Percentiles rank a stretch among this genome's conserved stretches.
These are phyloP conservation scores for Pterocarpus macrocarpus DNA, from an alignment of 306 rosid species.

Conservation along the genomic window DNA sequence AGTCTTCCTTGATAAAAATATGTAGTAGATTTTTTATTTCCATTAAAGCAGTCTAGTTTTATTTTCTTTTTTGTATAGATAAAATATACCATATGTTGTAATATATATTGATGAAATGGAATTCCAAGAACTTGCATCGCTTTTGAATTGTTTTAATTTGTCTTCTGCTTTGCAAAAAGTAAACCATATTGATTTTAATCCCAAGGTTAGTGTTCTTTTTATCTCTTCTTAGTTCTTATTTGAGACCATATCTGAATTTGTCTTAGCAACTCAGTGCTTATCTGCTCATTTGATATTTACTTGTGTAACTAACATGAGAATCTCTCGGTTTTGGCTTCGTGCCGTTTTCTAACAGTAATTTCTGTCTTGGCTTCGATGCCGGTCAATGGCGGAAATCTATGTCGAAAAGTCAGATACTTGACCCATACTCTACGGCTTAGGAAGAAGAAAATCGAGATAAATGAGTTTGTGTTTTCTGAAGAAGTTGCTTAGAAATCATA, in stretches of 20 bases:
- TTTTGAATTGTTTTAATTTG: background rate
- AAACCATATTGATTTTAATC: background rate
- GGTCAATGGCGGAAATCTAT: too few species aligned
- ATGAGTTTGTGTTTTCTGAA: background rate
- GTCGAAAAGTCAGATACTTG: background rate
- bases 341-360: background rate
- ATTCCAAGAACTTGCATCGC: constrained; percentile 1
- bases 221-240: too few species aligned
- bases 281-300: background rate
- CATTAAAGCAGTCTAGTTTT: constrained; percentile 26
- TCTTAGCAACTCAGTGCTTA: background rate
- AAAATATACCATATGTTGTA: constrained; percentile 29
- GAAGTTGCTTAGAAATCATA: constrained; percentile 7
- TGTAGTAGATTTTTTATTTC: constrained; percentile 41
- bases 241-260: background rate
- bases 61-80: constrained; percentile 25
- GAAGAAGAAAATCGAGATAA: background rate
- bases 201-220: background rate
- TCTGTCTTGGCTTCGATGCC: background rate
- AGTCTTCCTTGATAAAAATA: constrained; percentile 21
- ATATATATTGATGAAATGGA: too few species aligned
- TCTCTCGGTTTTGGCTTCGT: background rate
- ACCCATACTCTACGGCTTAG: background rate
- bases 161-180: background rate
- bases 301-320: background rate